These are phyloP conservation scores for Biscutella laevigata DNA, from an alignment of 441 rosid genomes.

Conservation along the genomic window DNA sequence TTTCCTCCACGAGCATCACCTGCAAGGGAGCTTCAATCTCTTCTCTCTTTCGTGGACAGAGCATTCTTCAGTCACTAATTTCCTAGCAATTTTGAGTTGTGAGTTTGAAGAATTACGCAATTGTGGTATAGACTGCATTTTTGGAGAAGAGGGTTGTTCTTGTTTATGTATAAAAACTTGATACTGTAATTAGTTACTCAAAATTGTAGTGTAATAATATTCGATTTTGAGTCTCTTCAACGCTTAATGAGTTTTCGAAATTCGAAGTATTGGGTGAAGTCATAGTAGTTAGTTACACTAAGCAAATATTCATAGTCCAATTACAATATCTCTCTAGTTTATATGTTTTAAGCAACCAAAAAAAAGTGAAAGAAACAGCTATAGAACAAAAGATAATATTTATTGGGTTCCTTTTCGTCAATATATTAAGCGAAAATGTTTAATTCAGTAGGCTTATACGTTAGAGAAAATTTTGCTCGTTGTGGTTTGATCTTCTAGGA, in stretches of 20 bases:
- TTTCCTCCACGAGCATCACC: conserved; percentile 14
- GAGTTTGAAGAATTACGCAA: not conserved
- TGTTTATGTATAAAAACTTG: not conserved
- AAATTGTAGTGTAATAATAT: not conserved
- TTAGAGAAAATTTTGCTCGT: no score
- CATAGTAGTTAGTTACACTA: not conserved
- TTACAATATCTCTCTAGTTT: not conserved
- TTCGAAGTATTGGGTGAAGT: not conserved
- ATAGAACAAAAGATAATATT: no score
- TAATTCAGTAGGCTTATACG: no score
- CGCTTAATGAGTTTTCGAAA: not conserved
- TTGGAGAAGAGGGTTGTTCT: not conserved
- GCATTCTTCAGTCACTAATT: conserved; percentile 10
- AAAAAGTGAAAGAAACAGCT: not conserved
- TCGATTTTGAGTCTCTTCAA: not conserved
- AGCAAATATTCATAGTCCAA: not conserved
- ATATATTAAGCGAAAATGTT: no score
- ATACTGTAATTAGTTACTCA: not conserved
- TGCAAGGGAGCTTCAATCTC: conserved; percentile 25
- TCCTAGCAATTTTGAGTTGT: not conserved
- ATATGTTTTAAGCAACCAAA: not conserved
- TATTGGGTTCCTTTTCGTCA: no score
- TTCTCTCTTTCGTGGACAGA: conserved; percentile 18
- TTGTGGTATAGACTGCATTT: not conserved
- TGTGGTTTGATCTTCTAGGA: no score